Base-by-base conservation (phyloP, 2,329 filamentous ascomycete genomes). In the Dissoconium aciculare region DNA sequence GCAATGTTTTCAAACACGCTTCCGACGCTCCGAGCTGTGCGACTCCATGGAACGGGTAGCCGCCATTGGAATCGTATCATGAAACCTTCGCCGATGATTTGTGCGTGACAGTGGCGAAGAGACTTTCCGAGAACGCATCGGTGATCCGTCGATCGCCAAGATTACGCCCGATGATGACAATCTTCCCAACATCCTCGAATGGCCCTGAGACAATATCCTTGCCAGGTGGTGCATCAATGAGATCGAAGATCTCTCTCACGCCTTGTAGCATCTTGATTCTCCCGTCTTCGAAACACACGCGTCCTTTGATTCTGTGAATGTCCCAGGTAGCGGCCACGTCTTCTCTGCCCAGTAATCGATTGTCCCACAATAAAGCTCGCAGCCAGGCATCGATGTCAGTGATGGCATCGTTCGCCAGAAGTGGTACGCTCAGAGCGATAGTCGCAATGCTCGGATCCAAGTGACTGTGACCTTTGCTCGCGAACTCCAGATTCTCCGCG, bases 191-290 rank as follows among this genome's bases (percentile, higher is more conserved):
- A 11, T 34, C 15, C 27, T 23, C 28, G 11, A 15, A 27, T 26
- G 14, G 5, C 21, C 24, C 5, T 33, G 26, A 5, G n/a, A n/a
- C n/a, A n/a, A n/a, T n/a, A 13, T 34, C 17, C 5, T 27, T 27
- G 11, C 24, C 28, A 4, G 34, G 27, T 2, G 26, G 33, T 4
- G 39, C 43, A 35, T 93, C 83, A 14, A 82, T 70, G 14, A 95
- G 78, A 47, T 98, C 89, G 53, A 95, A 98, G 11, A 95, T 69
- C 45, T 94, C 87, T 31, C 87, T 64, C 1, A 98, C 89, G 2
- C 85, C 89, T 54, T 98, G 89, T 5, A 95, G 65, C 40, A 95
- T 71, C 51, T 82, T 80, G 26, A 73, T 60, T 0, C 63, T 60
- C 1, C 81, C 82, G 32, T 75, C 64, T 0, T 59, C 49, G 11